Percentiles rank a stretch among this genome's conserved stretches.
Evolutionary conservation across 768 basidiomycete genomes (phyloP).

Genomic region (Chalciporus chontae): DNA sequence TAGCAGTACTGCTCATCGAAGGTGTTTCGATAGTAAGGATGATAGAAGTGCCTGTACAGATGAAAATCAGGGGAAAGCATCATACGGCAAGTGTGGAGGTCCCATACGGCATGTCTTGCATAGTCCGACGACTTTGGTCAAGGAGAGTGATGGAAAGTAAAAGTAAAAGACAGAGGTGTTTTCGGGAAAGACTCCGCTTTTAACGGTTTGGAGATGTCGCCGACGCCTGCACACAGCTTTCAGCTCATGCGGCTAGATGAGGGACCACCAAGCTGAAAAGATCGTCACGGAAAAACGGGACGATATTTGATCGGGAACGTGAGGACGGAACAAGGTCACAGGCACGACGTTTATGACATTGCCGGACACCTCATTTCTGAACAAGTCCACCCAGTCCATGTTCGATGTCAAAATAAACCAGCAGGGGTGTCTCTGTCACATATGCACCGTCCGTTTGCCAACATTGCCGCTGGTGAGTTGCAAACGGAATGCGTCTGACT

Average conservation of each 20-base stretch:
- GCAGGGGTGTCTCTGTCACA: neutral
- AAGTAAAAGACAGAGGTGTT: neutral
- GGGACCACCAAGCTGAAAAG: neutral
- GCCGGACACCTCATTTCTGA: neutral
- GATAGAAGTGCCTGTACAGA: slow-evolving; percentile 1
- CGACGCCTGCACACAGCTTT: slow-evolving; percentile 14
- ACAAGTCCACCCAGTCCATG: neutral
- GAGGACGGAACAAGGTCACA: neutral
- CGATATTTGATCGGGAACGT: neutral
- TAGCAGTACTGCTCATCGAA: neutral
- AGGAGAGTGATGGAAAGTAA: neutral
- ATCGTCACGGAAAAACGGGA: slow-evolving; percentile 1
- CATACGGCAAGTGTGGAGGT: neutral
- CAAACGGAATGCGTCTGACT: neutral
- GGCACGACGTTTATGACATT: neutral
- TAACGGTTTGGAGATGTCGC: neutral
- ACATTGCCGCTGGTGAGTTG: neutral
- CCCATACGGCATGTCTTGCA: slow-evolving; percentile 12
- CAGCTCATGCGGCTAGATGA: neutral
- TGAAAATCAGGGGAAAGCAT: neutral
- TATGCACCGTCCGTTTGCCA: neutral
- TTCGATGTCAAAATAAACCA: neutral
- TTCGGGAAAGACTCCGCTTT: neutral
- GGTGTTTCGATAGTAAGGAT: neutral
- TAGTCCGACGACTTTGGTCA: neutral